Percentiles rank a stretch among this genome's conserved stretches.
Conservation (phyloP, 305 asterid species). For the Fraxinus dipetala region DNA sequence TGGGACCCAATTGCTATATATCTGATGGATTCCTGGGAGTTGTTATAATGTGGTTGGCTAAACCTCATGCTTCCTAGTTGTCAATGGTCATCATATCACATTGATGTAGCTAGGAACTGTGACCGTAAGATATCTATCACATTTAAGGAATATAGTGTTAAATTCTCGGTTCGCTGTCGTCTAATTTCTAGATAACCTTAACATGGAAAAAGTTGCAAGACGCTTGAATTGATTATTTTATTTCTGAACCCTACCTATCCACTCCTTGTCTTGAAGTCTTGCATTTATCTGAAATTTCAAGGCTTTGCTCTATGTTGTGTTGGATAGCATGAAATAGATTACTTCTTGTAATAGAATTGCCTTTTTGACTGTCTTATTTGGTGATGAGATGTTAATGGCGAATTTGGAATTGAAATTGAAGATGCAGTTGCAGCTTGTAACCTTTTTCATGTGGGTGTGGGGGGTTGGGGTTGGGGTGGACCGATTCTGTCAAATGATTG, state of each 20-base stretch:
- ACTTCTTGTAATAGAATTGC: not conserved
- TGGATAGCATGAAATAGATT: not conserved
- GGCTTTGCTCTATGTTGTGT: not conserved
- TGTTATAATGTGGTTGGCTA: not conserved
- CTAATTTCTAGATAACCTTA: not conserved
- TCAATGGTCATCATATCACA: not conserved
- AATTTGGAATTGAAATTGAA: not conserved
- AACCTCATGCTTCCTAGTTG: not conserved
- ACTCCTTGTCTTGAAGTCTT: not conserved
- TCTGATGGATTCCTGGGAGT: not conserved
- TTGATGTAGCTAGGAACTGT: not conserved
- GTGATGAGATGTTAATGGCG: constrained; percentile 11
- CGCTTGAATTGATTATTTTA: not conserved
- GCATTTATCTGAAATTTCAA: not conserved
- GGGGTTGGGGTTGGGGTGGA: not conserved
- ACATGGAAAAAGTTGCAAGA: not conserved
- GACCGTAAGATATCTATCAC: not conserved
- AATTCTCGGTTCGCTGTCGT: not conserved
- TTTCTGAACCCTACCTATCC: not conserved
- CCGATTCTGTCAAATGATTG: not conserved
- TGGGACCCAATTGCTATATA: not conserved
- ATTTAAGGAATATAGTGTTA: not conserved
- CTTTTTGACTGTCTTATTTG: not conserved
- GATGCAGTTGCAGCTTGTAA: not conserved
- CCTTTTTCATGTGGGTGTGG: not conserved